Base-by-base conservation (phyloP, 805 yeast species). In the Nakazawaea pomicola region DNA sequence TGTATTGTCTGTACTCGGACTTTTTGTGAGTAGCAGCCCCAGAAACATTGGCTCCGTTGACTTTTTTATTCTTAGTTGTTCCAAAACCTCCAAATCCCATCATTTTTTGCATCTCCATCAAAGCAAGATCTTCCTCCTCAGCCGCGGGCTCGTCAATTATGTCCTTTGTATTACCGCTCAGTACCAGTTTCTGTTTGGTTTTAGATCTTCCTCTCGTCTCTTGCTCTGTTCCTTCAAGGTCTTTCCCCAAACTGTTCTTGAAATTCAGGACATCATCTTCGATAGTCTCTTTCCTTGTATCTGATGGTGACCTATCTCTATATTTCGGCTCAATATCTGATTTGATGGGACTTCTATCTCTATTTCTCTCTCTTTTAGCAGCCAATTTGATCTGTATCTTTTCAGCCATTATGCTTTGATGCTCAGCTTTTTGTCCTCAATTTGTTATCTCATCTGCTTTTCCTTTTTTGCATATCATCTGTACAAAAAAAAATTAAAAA, bases 61-160 rank as follows among this genome's bases (percentile, higher is more conserved):
- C 83, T 34, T 74, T 73, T 47, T 75, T 74, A 31, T 76, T 73
- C 53, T 78, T 78, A 5, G 84, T 77, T 1, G 76, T 53, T 1
- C 65, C 70, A 54, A 78, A 77, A 1, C 73, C 71, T 2, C 67
- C 62, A 50, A 78, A 78, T 5, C 86, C 86, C 81, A 79, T 76
- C 36, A 77, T 40, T 40, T 64, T 56, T 47, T 64, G 57, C 68
- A 74, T 60, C 23, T 59, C 52, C 15, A 14, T 10, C 32, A 20
- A 23, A 12, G 29, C 17, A 14, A n/a, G n/a, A 23, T n/a, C 14
- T 6, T 19, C 25, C 8, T 38, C 41, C 19, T 21, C 23, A 24
- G 17, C 30, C 11, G 19, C 36, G 12, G 10, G 7, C 25, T 16
- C 27, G 27, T 27, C 17, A 8, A 9, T 30, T 21, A 6, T 17